These are phyloP conservation scores for Trichosanthes truncata DNA, from an alignment of 306 rosid genomes.

Conservation along the genomic window DNA sequence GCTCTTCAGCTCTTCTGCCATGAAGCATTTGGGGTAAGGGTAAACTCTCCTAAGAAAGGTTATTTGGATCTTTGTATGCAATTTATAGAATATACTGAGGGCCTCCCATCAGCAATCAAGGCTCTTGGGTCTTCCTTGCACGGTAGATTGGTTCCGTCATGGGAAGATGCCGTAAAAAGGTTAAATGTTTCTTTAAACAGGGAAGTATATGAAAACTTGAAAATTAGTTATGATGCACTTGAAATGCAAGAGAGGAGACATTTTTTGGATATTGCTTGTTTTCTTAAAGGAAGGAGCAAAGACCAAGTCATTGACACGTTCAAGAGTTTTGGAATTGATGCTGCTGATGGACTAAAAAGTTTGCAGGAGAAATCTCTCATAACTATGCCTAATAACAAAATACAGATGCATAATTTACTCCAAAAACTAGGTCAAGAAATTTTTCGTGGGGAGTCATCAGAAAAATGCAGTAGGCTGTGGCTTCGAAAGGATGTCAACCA, in stretches of 20 bases:
- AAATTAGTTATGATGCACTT: constrained; percentile 12
- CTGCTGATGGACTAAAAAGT: not conserved
- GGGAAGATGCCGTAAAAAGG: not conserved
- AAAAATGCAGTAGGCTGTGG: constrained; percentile 25
- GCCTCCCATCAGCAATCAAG: constrained; percentile 7
- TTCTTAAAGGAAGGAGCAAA: constrained; percentile 5
- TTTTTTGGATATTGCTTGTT: constrained; percentile 14
- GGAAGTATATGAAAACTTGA: not conserved
- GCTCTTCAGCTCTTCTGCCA: constrained; percentile 5
- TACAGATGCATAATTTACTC: constrained; percentile 32
- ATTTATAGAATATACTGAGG: constrained; percentile 4
- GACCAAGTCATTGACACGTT: not conserved
- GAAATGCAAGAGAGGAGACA: not conserved
- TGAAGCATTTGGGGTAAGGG: constrained; percentile 6
- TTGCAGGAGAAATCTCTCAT: constrained; percentile 10
- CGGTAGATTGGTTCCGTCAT: not conserved
- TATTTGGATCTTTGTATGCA: not conserved
- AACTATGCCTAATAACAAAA: not conserved
- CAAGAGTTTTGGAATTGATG: not conserved
- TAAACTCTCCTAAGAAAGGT: not conserved
- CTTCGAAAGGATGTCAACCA: constrained; percentile 18
- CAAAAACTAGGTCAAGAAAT: constrained; percentile 31
- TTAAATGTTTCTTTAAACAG: not conserved
- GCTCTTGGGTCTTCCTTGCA: not conserved
- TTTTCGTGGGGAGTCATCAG: constrained; percentile 15